These are phyloP conservation scores for Peronospora farinosa DNA, from an alignment of 352 stramenopile species.

Conservation along the genomic window DNA sequence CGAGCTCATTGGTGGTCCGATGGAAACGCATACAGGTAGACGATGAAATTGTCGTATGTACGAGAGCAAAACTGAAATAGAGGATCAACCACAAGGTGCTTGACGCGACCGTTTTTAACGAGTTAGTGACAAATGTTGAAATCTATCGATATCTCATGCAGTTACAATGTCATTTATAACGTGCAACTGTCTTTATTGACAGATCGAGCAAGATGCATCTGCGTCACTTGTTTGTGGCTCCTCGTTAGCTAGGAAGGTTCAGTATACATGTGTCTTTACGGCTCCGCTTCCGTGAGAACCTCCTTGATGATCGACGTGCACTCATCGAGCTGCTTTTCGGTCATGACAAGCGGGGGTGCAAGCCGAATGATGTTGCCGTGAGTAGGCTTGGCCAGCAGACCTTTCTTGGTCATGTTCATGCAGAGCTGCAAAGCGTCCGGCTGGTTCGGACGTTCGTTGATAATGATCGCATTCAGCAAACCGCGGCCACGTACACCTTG, in stretches of 20 bases:
- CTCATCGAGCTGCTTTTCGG: conserved; percentile 88
- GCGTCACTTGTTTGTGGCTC: neutral
- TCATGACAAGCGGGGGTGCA: conserved; percentile 94
- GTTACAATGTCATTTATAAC: too few species aligned
- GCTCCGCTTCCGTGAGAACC: conserved; percentile 54
- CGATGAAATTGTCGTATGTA: too few species aligned
- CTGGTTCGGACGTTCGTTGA: conserved; percentile 87
- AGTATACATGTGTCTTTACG: conserved; percentile 26
- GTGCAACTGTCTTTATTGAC: too few species aligned
- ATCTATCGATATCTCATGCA: too few species aligned
- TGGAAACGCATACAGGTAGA: conserved; percentile 39
- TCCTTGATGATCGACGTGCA: conserved; percentile 84
- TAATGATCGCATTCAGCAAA: conserved; percentile 97
- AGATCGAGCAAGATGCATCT: too few species aligned
- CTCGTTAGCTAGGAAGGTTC: neutral
- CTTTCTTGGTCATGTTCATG: conserved; percentile 91
- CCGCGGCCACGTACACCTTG: conserved; percentile 90
- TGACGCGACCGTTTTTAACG: too few species aligned
- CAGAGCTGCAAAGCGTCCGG: conserved; percentile 93
- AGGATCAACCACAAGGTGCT: too few species aligned
- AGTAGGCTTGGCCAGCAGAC: conserved; percentile 97
- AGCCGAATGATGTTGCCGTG: conserved; percentile 98
- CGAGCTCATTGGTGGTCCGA: conserved; percentile 23
- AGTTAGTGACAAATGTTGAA: too few species aligned
- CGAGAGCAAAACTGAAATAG: too few species aligned